Percentiles rank a stretch among this genome's conserved stretches.
Evolutionary conservation across 1,139 yeast genomes (phyloP).

Genomic region (Yamadazyma membranifaciens): DNA sequence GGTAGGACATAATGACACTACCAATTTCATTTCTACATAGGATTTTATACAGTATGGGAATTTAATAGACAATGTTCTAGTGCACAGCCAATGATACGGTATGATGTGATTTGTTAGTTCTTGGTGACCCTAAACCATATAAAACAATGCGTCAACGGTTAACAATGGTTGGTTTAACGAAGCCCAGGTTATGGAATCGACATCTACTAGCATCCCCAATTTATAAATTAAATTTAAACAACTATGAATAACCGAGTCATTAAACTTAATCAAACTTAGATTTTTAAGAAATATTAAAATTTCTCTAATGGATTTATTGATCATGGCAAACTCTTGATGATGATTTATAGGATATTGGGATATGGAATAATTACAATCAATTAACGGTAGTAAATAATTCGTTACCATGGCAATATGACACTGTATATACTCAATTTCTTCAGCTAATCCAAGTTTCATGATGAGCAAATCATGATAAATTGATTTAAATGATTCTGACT

Average conservation of each 20-base stretch:
- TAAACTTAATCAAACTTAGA: constrained; percentile 5
- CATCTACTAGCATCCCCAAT: background rate
- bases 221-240: constrained; percentile 1
- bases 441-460: background rate
- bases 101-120: background rate
- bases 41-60: no score
- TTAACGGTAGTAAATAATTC: background rate
- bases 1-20: no score
- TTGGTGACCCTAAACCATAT: background rate
- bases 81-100: no score
- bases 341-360: no score
- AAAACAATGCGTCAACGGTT: no score
- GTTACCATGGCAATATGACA: background rate
- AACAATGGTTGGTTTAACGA: no score
- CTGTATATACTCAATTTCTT: background rate
- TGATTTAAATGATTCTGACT: constrained; percentile 1
- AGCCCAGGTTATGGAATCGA: background rate
- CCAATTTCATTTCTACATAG: no score
- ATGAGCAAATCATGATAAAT: background rate
- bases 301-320: constrained; percentile 8
- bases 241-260: constrained; percentile 2
- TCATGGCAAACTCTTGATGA: no score
- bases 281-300: constrained; percentile 10
- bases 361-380: no score
- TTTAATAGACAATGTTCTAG: no score